Base-by-base conservation (phyloP, 2,329 filamentous ascomycete genomes). In the Clarireedia sp. region DNA sequence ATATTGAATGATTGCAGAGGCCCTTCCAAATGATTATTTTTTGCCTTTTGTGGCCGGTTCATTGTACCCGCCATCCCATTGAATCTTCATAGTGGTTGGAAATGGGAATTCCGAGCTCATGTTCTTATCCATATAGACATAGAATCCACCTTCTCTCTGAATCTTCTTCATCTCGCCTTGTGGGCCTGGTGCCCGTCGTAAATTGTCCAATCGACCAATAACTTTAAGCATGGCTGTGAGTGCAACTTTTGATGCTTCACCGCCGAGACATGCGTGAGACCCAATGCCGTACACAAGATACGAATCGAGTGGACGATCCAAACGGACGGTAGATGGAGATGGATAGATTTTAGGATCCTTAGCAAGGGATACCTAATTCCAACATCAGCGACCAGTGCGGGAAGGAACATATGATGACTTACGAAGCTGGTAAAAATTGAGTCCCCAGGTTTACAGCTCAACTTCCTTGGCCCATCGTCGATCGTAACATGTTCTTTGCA, bases 261-360 rank as follows among this genome's bases (percentile, higher is more conserved):
- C 74, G 1, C 84, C 86, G 0, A 90, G 74, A 58, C 79, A 83
- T 1, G 76, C 72, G 63, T 87, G 81, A 3, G 83, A 76, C 0
- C 85, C 86, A 0, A 77, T 71, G 9, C 80, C 80, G 60, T 84
- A 83, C 68, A 82, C 78, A 59, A 87, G 76, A 67, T 90, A 90
- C 0, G 72, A 72, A 2, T 82, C 78, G 4, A 84, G 64, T 0
- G 84, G 82, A 0, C 87, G 81, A 17, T 79, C 75, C 0, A 86
- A 80, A 61, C 83, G 76, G 8, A 90, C 78, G 21, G 72, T 69
- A 1, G 80, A 73, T 0, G 86, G 82, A 50, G 80, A 70, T 0
- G 85, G 82, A 73, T 87, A 88, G 58, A 79, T 71, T 1, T 62
- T 69, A 0, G 78, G 71, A 59, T 88, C 83, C 9, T 41, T 37